phyloP scores from a whole-genome alignment of 192 early-diverging fungal genomes.

The Kappamyces sp. region DNA sequence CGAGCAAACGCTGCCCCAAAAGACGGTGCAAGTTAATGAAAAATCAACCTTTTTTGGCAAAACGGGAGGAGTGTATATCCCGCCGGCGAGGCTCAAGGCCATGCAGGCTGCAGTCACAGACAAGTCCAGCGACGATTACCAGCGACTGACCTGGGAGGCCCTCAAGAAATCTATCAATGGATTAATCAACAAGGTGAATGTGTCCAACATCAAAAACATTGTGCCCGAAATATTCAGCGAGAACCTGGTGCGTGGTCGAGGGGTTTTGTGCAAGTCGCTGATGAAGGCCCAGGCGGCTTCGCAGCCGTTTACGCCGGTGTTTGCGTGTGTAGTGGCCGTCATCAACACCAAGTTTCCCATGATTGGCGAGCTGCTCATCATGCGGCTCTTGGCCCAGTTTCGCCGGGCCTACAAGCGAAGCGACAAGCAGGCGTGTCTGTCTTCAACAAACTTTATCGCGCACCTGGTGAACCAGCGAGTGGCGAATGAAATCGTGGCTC shows the following conservation, averaged over 20 bases:
- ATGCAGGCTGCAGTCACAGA: constrained; percentile 66
- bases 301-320: constrained; percentile 84
- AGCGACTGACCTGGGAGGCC: constrained; percentile 90
- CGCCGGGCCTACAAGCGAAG: constrained; percentile 85
- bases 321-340: constrained; percentile 79
- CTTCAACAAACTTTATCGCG: constrained; percentile 79
- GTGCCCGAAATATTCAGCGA: constrained; percentile 83
- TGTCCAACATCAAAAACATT: constrained; percentile 83
- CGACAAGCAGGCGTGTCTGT: constrained; percentile 85
- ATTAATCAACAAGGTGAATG: constrained; percentile 92
- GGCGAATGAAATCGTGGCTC: constrained; percentile 79
- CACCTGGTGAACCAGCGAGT: constrained; percentile 90
- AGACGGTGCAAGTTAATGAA: background rate
- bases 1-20: background rate
- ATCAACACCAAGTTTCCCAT: constrained; percentile 91
- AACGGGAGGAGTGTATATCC: constrained; percentile 76
- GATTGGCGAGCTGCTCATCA: constrained; percentile 81
- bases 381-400: constrained; percentile 81
- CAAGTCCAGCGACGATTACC: constrained; percentile 62
- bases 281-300: constrained; percentile 88
- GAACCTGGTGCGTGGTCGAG: constrained; percentile 87
- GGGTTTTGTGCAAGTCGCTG: constrained; percentile 74
- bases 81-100: constrained; percentile 70
- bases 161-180: constrained; percentile 94
- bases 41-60: constrained; percentile 27